Conservation (phyloP, 179 eudicot genomes). For the Amaranthus tricolor region DNA sequence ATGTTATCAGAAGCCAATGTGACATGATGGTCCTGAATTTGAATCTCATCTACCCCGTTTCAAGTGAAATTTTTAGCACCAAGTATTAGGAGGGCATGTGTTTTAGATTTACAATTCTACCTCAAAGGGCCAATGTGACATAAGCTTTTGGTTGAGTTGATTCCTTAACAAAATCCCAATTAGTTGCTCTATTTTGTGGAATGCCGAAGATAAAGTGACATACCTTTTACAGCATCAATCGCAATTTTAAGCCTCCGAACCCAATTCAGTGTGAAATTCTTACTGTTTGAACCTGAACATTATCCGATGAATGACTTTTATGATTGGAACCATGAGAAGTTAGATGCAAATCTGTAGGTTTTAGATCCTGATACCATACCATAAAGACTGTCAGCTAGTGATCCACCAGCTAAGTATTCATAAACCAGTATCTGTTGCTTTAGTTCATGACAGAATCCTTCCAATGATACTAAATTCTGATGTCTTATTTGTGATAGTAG, state of each 20-base stretch:
- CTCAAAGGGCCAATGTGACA: no score
- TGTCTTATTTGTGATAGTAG: conserved; percentile 72
- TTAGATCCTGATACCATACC: conserved; percentile 36
- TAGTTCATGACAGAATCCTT: conserved; percentile 69
- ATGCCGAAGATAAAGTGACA: not conserved
- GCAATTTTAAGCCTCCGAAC: conserved; percentile 76
- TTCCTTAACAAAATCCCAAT: no score
- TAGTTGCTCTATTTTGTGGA: not conserved
- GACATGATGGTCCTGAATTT: no score
- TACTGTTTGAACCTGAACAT: conserved; percentile 54
- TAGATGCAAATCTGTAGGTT: not conserved
- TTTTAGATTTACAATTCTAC: no score
- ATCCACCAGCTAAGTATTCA: conserved; percentile 77
- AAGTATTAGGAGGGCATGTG: no score
- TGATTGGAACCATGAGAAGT: not conserved
- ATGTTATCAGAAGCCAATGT: no score
- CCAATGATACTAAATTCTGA: conserved; percentile 73
- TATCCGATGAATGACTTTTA: not conserved
- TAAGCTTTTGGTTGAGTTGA: no score
- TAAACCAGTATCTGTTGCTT: conserved; percentile 78
- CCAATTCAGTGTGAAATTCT: conserved; percentile 64
- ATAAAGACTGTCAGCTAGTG: conserved; percentile 75
- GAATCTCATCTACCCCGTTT: no score
- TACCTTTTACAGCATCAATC: conserved; percentile 88
- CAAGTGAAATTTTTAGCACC: no score